phyloP scores from a whole-genome alignment of 2,329 filamentous ascomycete species.

The Knoxdaviesia capensis region DNA sequence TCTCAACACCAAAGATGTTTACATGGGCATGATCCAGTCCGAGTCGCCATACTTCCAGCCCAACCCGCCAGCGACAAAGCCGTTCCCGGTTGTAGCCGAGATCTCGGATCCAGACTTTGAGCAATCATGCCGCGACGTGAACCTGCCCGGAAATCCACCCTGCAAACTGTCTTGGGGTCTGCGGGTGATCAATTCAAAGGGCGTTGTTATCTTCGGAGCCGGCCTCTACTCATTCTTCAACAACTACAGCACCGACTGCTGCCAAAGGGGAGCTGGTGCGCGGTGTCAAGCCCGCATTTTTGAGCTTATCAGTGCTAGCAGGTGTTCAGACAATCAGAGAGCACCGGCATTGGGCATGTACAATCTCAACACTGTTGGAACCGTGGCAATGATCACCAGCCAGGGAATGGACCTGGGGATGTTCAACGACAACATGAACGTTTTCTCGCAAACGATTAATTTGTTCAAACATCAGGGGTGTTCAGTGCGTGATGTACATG shows the following conservation, averaged over 20 bases:
- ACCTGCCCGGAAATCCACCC: constrained; percentile 7
- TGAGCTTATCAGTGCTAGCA: constrained; percentile 6
- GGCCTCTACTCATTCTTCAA: constrained; percentile 51
- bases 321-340: no score
- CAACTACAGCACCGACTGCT: constrained; percentile 34
- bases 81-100: constrained; percentile 25
- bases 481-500: no score
- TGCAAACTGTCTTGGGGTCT: constrained; percentile 46
- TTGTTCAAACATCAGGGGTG: constrained; percentile 9
- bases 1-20: constrained; percentile 36
- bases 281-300: constrained; percentile 26
- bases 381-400: constrained; percentile 17
- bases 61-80: constrained; percentile 34
- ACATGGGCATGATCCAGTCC: constrained; percentile 44
- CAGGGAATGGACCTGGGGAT: constrained; percentile 14
- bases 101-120: constrained; percentile 33
- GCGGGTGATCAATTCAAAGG: constrained; percentile 32
- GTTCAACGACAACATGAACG: constrained; percentile 17
- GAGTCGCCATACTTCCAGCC: constrained; percentile 57
- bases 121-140: constrained; percentile 17
- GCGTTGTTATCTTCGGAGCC: constrained; percentile 38
- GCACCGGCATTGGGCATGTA: constrained; percentile 14
- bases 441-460: constrained; percentile 17
- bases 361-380: constrained; percentile 24
- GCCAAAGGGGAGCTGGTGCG: constrained; percentile 16